Evolutionary conservation across 2,329 filamentous ascomycete genomes (phyloP).

Genomic region (Sclerotinia sclerotiorum): DNA sequence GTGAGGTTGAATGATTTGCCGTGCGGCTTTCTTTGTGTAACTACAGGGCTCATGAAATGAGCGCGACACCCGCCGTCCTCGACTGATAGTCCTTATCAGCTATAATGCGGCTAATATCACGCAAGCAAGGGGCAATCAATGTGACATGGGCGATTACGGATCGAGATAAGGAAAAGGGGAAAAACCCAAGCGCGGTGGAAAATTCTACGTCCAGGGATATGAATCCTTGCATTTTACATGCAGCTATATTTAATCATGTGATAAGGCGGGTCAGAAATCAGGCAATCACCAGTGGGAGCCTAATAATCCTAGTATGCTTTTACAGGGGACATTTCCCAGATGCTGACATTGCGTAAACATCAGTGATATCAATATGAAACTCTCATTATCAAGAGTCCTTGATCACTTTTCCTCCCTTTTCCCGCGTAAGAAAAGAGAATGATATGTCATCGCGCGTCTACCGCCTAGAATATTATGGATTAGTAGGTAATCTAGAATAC

Average conservation of each 20-base stretch:
- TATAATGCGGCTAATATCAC: conserved; percentile 17
- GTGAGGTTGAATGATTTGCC: conserved; percentile 20
- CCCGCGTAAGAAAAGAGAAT: background rate
- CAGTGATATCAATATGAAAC: background rate
- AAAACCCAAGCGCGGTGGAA: conserved; percentile 9
- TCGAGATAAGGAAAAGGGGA: conserved; percentile 6
- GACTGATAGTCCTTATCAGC: conserved; percentile 2
- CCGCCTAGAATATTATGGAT: background rate
- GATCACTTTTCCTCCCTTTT: background rate
- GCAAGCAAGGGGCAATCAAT: conserved; percentile 7
- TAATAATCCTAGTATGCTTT: conserved; percentile 11
- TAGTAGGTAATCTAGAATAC: background rate
- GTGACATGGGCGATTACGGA: background rate
- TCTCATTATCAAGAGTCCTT: background rate
- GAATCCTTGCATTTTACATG: conserved; percentile 27
- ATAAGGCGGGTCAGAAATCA: conserved; percentile 19
- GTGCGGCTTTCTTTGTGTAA: conserved; percentile 20
- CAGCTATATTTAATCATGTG: conserved; percentile 27
- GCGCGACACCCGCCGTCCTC: conserved; percentile 15
- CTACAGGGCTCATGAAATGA: conserved; percentile 1
- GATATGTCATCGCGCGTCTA: conserved; percentile 8
- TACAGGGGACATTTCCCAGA: background rate
- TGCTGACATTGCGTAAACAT: background rate
- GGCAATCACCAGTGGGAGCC: background rate
- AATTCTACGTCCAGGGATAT: conserved; percentile 16